A percentile compares a stretch with the other conserved stretches of the same genome.
Evolutionary conservation across 2,329 filamentous ascomycete genomes (phyloP).

Genomic region (Fusarium fracticaudum): DNA sequence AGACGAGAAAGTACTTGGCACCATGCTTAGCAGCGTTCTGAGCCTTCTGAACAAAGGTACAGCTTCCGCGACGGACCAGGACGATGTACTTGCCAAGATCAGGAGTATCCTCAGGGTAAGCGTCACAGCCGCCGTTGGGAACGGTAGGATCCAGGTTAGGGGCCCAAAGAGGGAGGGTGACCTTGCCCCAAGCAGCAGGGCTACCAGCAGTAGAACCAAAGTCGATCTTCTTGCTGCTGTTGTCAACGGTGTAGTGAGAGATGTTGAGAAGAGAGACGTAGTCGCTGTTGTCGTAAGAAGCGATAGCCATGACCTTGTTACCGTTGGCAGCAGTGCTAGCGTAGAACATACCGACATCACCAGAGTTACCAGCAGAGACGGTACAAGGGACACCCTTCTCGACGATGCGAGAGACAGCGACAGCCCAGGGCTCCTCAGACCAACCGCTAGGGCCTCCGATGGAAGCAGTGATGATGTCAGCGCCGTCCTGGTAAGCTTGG

Average conservation of each 20-base stretch:
- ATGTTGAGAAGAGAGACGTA: slow-evolving; percentile 55
- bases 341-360: slow-evolving; percentile 58
- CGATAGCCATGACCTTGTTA: slow-evolving; percentile 58
- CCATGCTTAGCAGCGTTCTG: slow-evolving; percentile 62
- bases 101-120: slow-evolving; percentile 62
- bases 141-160: slow-evolving; percentile 59
- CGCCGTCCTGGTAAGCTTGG: slow-evolving; percentile 67
- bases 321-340: slow-evolving; percentile 60
- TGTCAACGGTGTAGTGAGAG: slow-evolving; percentile 54
- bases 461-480: slow-evolving; percentile 65
- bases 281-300: slow-evolving; percentile 59
- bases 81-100: slow-evolving; percentile 67
- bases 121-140: slow-evolving; percentile 60
- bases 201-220: slow-evolving; percentile 56
- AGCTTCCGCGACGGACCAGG: slow-evolving; percentile 67
- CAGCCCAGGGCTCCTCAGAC: slow-evolving; percentile 61
- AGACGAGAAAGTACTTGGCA: slow-evolving; percentile 69
- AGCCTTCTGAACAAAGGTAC: slow-evolving; percentile 65
- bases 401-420: slow-evolving; percentile 61
- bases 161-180: slow-evolving; percentile 60
- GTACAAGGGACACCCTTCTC: slow-evolving; percentile 63
- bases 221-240: slow-evolving; percentile 36
- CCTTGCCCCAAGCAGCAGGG: slow-evolving; percentile 54
- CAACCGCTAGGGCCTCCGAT: slow-evolving; percentile 62
- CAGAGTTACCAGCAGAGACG: slow-evolving; percentile 63